Evolutionary conservation across 2,329 filamentous ascomycete species (phyloP), one percentile per base, ranked within the genome.

Genomic region (Cercospora nicotianae): DNA sequence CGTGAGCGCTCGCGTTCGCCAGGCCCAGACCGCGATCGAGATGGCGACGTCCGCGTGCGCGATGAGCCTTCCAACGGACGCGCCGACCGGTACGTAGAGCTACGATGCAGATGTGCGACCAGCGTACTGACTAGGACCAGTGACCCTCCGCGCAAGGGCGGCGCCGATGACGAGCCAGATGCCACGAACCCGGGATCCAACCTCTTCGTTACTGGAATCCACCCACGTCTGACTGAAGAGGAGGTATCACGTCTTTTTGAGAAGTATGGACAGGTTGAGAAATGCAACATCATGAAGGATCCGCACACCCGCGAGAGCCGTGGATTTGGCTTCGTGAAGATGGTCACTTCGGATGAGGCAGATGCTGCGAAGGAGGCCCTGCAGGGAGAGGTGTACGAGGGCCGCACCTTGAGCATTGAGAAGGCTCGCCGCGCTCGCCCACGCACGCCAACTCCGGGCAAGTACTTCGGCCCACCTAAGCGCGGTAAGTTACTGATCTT

Each of bases 231-330:
- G 73, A 90, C 87, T 59, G 95, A 99, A 81, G 87, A 90, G 16
- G 95, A 98, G 79, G 92, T 99, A 70, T 91, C 91, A 64, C 93
- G 93, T 80, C 90, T 99, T 73, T 99, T 99, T 78, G 93, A 97
- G 83, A 99, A 98, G 83, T 98, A 98, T 77, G 95, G 95, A 75
- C 93, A 97, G 79, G 95, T 99, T 63, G 94, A 98, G 84, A 98
- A 96, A 83, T 98, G 94, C 85, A 96, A 97, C 81, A 99, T 99
- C 84, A 99, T 99, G 95, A 89, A 94, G 78, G 95, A 99, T 79
- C 95, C 95, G 70, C 95, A 99, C 82, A 96, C 92, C 77, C 96
- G 97, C 83, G 95, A 99, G 83, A 98, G 94, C 75, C 95, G 95
- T 81, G 95, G 95, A 73, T 99, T 99, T 74, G 95, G 95, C 66